Evolutionary conservation across 495 filamentous ascomycete species (phyloP).

Genomic region (Evansstolkia leycettana): DNA sequence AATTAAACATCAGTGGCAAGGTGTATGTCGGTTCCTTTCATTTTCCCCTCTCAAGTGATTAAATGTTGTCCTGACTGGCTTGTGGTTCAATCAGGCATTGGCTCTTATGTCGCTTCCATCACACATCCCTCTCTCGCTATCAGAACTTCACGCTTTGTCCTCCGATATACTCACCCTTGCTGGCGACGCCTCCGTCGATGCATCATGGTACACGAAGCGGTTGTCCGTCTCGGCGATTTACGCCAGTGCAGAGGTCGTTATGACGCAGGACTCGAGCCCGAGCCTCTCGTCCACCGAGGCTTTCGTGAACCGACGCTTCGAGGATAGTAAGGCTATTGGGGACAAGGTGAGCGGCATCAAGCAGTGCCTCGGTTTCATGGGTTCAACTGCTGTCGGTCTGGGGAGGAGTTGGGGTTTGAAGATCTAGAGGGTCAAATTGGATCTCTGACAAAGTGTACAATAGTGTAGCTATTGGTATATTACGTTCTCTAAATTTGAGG

Average conservation of each 20-base stretch:
- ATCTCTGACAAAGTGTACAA: too few relatives aligned
- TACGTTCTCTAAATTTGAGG: too few relatives aligned
- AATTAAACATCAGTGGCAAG: slow-evolving; percentile 67
- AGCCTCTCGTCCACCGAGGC: slow-evolving; percentile 60
- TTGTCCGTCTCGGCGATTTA: slow-evolving; percentile 68
- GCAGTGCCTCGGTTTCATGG: slow-evolving; percentile 71
- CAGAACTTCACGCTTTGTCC: slow-evolving; percentile 65
- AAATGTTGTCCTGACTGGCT: too few relatives aligned
- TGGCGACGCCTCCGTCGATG: slow-evolving; percentile 70
- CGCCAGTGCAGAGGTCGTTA: slow-evolving; percentile 75
- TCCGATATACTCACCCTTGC: slow-evolving; percentile 84
- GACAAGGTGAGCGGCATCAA: slow-evolving; percentile 45
- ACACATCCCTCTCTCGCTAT: slow-evolving; percentile 63
- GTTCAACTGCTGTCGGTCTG: slow-evolving; percentile 33
- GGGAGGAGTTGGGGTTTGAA: slow-evolving; percentile 37
- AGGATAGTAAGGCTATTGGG: slow-evolving; percentile 50
- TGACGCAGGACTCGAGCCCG: slow-evolving; percentile 69
- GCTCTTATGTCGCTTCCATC: slow-evolving; percentile 73
- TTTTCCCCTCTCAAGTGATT: too few relatives aligned
- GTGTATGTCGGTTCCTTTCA: slow-evolving; percentile 40
- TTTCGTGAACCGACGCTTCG: slow-evolving; percentile 66
- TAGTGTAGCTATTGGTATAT: too few relatives aligned
- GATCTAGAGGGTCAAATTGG: slow-evolving; percentile 15
- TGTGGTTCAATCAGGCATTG: slow-evolving; percentile 66
- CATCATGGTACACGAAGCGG: slow-evolving; percentile 85